Evolutionary conservation across 768 basidiomycete species (phyloP).

Genomic region (Xerocomellus intermedius): DNA sequence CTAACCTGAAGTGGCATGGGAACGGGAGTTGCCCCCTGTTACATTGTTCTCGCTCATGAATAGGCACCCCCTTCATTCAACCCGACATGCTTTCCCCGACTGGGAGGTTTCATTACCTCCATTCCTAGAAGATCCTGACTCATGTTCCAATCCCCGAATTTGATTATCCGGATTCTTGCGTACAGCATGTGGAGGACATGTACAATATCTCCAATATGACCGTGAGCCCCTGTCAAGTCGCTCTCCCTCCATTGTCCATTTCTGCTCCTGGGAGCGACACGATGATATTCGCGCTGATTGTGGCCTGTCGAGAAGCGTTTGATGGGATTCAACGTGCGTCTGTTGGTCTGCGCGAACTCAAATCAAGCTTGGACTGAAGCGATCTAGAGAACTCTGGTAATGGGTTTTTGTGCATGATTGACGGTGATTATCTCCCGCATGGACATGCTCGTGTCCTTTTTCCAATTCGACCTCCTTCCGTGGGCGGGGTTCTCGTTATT

Average conservation of each 20-base stretch:
- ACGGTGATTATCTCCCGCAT: conserved; percentile 28
- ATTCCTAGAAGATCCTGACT: conserved; percentile 6
- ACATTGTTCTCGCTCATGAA: conserved; percentile 8
- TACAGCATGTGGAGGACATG: conserved; percentile 4
- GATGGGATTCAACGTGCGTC: not conserved
- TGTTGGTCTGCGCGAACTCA: conserved; percentile 3
- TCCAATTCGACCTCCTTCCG: not conserved
- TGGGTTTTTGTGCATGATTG: conserved; percentile 11
- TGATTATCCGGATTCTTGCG: conserved; percentile 11
- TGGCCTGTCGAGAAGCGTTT: conserved; percentile 2
- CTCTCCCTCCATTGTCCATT: not conserved
- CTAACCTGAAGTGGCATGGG: conserved; percentile 20
- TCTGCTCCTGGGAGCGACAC: not conserved
- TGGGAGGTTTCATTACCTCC: conserved; percentile 5
- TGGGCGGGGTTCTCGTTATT: conserved; percentile 8
- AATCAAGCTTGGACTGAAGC: conserved; percentile 1
- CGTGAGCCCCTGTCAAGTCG: conserved; percentile 6
- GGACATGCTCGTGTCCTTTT: conserved; percentile 4
- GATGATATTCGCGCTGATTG: not conserved
- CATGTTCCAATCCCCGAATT: conserved; percentile 11
- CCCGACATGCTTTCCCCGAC: conserved; percentile 2
- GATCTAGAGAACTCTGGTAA: conserved; percentile 4
- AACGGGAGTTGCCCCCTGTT: conserved; percentile 14
- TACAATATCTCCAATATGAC: conserved; percentile 10
- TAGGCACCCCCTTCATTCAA: conserved; percentile 5